Evolutionary conservation across 148 eudicot genomes (phyloP), one percentile per base, ranked within the genome.

Genomic region (Rhododendron henanense): DNA sequence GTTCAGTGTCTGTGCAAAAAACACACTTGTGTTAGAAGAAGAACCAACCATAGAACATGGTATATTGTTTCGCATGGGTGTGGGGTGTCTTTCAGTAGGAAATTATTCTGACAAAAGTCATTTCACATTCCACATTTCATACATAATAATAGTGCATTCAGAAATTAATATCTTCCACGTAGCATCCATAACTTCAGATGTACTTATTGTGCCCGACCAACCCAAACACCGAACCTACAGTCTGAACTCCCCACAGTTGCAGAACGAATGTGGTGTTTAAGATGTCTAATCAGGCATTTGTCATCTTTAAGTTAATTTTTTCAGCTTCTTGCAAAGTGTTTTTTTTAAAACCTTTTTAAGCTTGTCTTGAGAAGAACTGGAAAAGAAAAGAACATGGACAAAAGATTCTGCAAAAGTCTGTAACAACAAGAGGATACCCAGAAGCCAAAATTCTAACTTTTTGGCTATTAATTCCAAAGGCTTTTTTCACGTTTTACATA

Each of bases 1-100:
- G 94, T 86, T 94, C 98, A 76, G 95, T 94, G 89, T 94, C 98
- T 94, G 90, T 83, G 76, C 16, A 31, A 87, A 84, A 90, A 23
- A 86, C 15, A 33, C 31, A 51, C 39, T 35, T 2, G 78, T 74
- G 50, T n/a, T 86, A 39, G 48, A 74, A 11, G 77, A 41, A 25
- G 84, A 84, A 93, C 96, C 96, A 88, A 76, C 8, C 5, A 7
- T 76, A 76, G 47, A 76, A 76, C 8, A 41, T 76, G 48, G 55
- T 51, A 51, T 13, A 59, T 21, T 59, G 8, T 59, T 59, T 19
- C 0, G 65, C 65, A 59, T 59, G 21, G 65, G 65, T 59, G 61
- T 59, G 65, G 65, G 65, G n/a, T 16, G 65, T 21, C n/a, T 59
- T 21, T 59, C 7, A 59, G 65, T 59, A 59, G 65, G 65, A 59